Conservation (phyloP, 108 stramenopile genomes). For the Aurantiochytrium sp. region DNA sequence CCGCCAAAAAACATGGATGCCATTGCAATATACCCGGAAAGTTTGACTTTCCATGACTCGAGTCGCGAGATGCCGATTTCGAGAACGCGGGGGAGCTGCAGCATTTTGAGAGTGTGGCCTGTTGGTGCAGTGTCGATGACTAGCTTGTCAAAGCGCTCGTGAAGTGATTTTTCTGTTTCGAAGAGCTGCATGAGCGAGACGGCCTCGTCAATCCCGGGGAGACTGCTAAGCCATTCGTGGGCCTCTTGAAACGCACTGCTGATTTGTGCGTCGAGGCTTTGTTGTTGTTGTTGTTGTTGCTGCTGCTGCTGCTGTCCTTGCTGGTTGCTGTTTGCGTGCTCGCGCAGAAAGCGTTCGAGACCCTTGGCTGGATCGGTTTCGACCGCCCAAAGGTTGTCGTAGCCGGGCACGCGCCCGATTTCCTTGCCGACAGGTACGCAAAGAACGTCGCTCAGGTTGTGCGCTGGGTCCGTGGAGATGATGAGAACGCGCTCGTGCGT, state of each 20-base stretch:
- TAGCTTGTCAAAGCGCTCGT: conserved; percentile 53
- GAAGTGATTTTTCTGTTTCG: conserved; percentile 40
- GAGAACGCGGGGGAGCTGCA: conserved; percentile 64
- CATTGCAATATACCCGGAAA: conserved; percentile 57
- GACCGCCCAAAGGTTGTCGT: conserved; percentile 50
- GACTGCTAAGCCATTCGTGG: conserved; percentile 44
- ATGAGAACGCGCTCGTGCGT: conserved; percentile 46
- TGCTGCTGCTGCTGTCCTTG: background rate
- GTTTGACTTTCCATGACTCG: conserved; percentile 54
- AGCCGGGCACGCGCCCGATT: conserved; percentile 41
- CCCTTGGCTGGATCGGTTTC: conserved; percentile 40
- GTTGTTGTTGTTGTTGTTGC: background rate
- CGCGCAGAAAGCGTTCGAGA: conserved; percentile 23
- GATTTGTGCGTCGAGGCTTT: conserved; percentile 3
- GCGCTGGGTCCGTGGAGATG: conserved; percentile 53
- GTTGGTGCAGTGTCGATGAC: conserved; percentile 72
- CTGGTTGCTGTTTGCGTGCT: background rate
- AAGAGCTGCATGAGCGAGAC: conserved; percentile 50
- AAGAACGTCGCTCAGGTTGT: conserved; percentile 44
- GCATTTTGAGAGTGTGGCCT: conserved; percentile 65
- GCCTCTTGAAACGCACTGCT: conserved; percentile 31
- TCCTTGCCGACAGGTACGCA: conserved; percentile 43
- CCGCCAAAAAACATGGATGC: conserved; percentile 43
- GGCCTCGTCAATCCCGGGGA: conserved; percentile 69
- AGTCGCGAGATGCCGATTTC: conserved; percentile 60